Conservation (phyloP, 1,139 yeast genomes). For the Geotrichum phurueaensis region DNA sequence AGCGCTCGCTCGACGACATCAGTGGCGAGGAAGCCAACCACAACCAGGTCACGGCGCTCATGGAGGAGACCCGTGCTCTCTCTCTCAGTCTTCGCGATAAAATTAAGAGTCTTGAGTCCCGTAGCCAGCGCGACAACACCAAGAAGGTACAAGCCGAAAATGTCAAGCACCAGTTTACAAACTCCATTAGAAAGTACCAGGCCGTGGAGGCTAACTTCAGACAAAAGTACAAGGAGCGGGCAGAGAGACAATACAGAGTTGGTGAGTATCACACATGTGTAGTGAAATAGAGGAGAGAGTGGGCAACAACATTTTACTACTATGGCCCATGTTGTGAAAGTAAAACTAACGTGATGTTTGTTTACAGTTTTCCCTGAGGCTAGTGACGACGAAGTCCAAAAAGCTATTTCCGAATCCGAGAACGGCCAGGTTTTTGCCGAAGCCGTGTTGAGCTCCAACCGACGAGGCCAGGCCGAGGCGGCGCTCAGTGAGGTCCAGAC, state of each 20-base stretch:
- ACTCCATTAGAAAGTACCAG: constrained; percentile 79
- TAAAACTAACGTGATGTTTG: neutral
- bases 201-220: constrained; percentile 81
- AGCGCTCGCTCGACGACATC: constrained; percentile 76
- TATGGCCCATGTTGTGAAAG: neutral
- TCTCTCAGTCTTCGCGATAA: constrained; percentile 69
- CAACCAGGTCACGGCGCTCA: constrained; percentile 69
- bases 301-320: neutral
- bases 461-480: constrained; percentile 95
- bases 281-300: neutral
- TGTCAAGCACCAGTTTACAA: constrained; percentile 77
- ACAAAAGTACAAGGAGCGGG: constrained; percentile 78
- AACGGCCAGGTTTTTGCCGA: constrained; percentile 91
- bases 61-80: constrained; percentile 71
- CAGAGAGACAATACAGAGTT: constrained; percentile 87
- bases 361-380: constrained; percentile 77
- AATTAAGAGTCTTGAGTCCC: constrained; percentile 71
- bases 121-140: constrained; percentile 63
- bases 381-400: constrained; percentile 72
- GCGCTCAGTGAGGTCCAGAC: constrained; percentile 94
- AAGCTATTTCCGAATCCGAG: constrained; percentile 62
- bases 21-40: constrained; percentile 68
- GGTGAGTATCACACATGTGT: constrained; percentile 9
- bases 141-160: constrained; percentile 89
- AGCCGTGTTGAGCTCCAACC: constrained; percentile 83